A percentile compares a stretch with the other conserved stretches of the same genome.
Conservation (phyloP, 2,329 filamentous ascomycete species). For the Colletotrichum sp. region DNA sequence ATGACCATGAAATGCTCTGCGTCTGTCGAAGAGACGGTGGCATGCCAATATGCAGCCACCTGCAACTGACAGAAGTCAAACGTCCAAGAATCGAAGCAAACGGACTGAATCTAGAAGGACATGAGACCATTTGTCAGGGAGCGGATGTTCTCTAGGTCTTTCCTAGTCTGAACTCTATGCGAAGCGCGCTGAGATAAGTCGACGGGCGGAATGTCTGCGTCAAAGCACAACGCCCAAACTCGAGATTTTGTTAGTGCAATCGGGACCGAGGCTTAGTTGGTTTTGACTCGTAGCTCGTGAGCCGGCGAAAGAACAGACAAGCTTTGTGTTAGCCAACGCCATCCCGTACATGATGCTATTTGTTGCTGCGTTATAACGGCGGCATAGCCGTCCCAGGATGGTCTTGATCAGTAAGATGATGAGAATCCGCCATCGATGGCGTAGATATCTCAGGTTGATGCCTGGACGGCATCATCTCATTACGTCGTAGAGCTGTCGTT, state of each 20-base stretch:
- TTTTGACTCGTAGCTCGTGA: neutral
- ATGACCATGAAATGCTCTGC: neutral
- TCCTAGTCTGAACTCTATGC: neutral
- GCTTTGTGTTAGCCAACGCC: neutral
- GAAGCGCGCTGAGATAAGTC: neutral
- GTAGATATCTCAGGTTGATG: neutral
- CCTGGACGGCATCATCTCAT: neutral
- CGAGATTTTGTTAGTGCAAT: neutral
- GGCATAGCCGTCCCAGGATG: neutral
- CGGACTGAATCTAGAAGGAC: slow-evolving; percentile 3
- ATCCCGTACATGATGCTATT: neutral
- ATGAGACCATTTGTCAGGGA: neutral
- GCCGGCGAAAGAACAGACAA: neutral
- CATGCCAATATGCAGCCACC: neutral
- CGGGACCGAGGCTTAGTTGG: slow-evolving; percentile 3
- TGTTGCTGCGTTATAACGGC: neutral
- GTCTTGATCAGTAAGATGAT: neutral
- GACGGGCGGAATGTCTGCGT: neutral
- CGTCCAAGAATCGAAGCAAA: neutral
- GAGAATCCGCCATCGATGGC: neutral
- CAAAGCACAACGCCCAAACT: neutral
- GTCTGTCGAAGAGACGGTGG: neutral
- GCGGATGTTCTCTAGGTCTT: neutral
- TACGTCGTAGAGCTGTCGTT: neutral
- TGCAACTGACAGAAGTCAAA: slow-evolving; percentile 11